These are phyloP conservation scores for Closterium sp. DNA, from an alignment of 139 green algal genomes.

Conservation along the genomic window DNA sequence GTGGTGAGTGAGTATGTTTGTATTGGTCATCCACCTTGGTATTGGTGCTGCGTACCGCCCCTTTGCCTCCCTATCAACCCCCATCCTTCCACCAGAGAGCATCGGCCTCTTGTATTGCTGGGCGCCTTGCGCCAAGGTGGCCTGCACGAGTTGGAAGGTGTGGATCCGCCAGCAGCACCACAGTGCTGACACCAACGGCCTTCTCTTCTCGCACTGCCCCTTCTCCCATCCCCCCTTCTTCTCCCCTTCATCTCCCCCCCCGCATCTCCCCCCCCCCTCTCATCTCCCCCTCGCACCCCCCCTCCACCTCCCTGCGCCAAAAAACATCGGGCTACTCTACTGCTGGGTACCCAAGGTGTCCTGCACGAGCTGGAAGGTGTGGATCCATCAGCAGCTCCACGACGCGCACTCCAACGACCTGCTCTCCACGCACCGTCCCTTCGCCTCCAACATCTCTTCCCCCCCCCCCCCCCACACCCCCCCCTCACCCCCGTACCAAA, in stretches of 20 bases:
- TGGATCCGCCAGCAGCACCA: background rate
- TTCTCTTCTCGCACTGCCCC: background rate
- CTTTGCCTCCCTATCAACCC: too few relatives aligned
- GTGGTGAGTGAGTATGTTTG: too few relatives aligned
- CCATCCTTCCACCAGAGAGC: background rate
- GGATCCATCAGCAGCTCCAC: background rate
- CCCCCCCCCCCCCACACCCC: background rate
- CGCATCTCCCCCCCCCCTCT: too few relatives aligned
- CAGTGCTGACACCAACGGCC: background rate
- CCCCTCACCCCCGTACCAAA: background rate
- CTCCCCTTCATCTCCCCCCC: too few relatives aligned
- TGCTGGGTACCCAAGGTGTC: conserved; percentile 4
- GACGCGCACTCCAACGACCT: background rate
- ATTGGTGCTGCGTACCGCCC: too few relatives aligned
- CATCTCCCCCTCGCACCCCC: too few relatives aligned
- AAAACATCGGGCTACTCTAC: background rate
- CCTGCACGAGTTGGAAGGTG: background rate
- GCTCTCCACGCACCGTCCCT: background rate
- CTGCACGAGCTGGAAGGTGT: conserved; percentile 14
- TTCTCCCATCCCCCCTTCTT: too few relatives aligned
- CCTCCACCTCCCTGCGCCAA: too few relatives aligned
- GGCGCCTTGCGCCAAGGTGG: background rate
- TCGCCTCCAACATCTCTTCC: background rate
- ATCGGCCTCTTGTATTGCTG: background rate
- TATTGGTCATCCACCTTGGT: too few relatives aligned